A percentile compares a stretch with the other conserved stretches of the same genome.
phyloP scores from a whole-genome alignment of 2,329 filamentous ascomycete genomes.

The Penicillium sp. region DNA sequence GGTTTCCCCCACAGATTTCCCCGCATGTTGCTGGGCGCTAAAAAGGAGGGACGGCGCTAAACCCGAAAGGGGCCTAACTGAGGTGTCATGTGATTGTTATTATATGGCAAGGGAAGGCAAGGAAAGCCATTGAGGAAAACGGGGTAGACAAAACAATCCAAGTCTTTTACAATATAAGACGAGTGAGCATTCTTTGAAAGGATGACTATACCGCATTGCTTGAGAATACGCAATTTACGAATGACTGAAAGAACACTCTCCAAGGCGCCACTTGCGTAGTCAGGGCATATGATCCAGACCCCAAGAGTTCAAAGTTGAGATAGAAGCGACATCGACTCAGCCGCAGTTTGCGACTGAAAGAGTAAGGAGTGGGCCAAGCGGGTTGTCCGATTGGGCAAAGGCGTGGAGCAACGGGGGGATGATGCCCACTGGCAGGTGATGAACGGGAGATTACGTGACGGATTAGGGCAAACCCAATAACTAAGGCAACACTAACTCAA shows the following conservation, averaged over 20 bases:
- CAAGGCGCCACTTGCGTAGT: neutral
- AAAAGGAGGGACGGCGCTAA: neutral
- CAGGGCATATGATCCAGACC: neutral
- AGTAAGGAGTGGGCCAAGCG: no score
- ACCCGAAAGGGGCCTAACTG: neutral
- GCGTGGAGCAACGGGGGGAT: no score
- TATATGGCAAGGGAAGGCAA: no score
- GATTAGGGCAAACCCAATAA: no score
- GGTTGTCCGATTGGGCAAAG: no score
- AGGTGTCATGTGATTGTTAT: neutral
- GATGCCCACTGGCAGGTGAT: no score
- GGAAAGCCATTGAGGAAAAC: neutral
- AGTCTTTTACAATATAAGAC: neutral
- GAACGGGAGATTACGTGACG: no score
- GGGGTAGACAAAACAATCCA: neutral
- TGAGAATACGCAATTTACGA: neutral
- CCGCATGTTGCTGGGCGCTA: neutral
- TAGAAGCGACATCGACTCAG: neutral
- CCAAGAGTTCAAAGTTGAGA: neutral
- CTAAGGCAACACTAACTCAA: no score
- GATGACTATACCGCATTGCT: neutral
- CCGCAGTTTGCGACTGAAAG: no score
- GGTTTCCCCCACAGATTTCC: neutral
- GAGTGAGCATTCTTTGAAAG: no score
- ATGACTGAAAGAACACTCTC: neutral